Evolutionary conservation across 176 grass and related monocot genomes (phyloP), one percentile per base, ranked within the genome.

Genomic region (Eleusine indica): DNA sequence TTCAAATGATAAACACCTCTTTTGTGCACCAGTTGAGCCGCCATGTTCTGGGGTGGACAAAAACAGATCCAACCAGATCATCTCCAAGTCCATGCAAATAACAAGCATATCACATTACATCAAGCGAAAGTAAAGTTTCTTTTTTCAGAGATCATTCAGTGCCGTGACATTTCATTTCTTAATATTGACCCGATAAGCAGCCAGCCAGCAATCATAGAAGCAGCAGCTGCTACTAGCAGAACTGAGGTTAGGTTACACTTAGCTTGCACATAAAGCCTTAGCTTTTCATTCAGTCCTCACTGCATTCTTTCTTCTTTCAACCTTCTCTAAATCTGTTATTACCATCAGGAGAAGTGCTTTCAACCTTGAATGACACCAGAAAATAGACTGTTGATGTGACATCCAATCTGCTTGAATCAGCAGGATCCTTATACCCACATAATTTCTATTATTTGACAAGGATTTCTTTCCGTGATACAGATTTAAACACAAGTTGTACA

Each of bases 191-290:
- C 37, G 5, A 37, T 52, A 79, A 67, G 43, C 43, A 52, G 21
- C 76, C 70, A 70, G 9, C 25, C 18, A 74, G 70, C 74, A 86
- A 86, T 68, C 38, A 67, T 43, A 63, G 11, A 65, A 4, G 77
- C 43, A 25, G n/a, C 58, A 28, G 9, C 61, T 64, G 5, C 25
- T 68, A 39, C 29, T 51, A 32, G 42, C 56, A 19, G 52, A 87
- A 52, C 2, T 12, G 16, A 8, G 32, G 56, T 30, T 13, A 49
- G 43, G 74, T 54, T 77, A 73, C 17, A 14, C 6, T 71, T 88
- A 66, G 54, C 44, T 83, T 83, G 56, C 22, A 66, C 19, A 71
- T 37, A 65, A 66, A 37, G 66, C 43, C 56, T 84, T 84, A 80
- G 18, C 9, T 42, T 66, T 76, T 16, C 69, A 28, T 12, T n/a